Evolutionary conservation across 2,329 filamentous ascomycete genomes (phyloP).

Genomic region (Sordariomycetes sp.): DNA sequence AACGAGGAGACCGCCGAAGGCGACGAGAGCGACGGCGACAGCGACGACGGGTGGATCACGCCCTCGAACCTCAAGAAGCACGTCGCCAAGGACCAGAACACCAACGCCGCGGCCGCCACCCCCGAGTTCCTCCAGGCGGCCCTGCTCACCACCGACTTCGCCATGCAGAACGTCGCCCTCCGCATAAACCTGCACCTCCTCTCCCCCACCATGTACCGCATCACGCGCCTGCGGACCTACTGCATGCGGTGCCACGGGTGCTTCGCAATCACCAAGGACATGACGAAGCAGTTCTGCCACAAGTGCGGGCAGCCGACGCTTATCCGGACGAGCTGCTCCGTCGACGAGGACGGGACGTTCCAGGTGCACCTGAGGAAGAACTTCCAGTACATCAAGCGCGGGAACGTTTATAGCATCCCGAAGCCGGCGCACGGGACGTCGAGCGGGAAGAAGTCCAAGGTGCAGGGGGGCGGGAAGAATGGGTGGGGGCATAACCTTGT

Average conservation of each 20-base stretch:
- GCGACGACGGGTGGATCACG: slow-evolving; percentile 81
- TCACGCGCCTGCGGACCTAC: slow-evolving; percentile 77
- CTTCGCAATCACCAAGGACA: slow-evolving; percentile 74
- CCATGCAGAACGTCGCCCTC: slow-evolving; percentile 93
- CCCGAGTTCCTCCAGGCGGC: slow-evolving; percentile 67
- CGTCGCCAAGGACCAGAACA: slow-evolving; percentile 42
- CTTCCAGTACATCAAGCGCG: slow-evolving; percentile 90
- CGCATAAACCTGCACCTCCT: slow-evolving; percentile 90
- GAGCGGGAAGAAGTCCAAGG: slow-evolving; percentile 59
- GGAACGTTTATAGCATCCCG: slow-evolving; percentile 84
- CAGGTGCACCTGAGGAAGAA: slow-evolving; percentile 82
- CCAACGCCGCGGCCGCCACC: slow-evolving; percentile 32
- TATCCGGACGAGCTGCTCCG: slow-evolving; percentile 74
- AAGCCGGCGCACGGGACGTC: slow-evolving; percentile 74
- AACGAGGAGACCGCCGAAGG: slow-evolving; percentile 7
- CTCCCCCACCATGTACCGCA: slow-evolving; percentile 63
- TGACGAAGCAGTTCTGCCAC: slow-evolving; percentile 83
- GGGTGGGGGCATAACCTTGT: slow-evolving; percentile 81
- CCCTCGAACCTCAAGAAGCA: slow-evolving; percentile 81
- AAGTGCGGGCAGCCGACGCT: slow-evolving; percentile 81
- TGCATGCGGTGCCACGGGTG: slow-evolving; percentile 88
- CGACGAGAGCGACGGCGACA: slow-evolving; percentile 25
- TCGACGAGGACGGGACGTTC: slow-evolving; percentile 68
- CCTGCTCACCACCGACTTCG: slow-evolving; percentile 89
- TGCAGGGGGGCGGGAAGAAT: slow-evolving; percentile 62